These are phyloP conservation scores for Xylariales sp. DNA, from an alignment of 2,329 filamentous ascomycete genomes.

Conservation along the genomic window DNA sequence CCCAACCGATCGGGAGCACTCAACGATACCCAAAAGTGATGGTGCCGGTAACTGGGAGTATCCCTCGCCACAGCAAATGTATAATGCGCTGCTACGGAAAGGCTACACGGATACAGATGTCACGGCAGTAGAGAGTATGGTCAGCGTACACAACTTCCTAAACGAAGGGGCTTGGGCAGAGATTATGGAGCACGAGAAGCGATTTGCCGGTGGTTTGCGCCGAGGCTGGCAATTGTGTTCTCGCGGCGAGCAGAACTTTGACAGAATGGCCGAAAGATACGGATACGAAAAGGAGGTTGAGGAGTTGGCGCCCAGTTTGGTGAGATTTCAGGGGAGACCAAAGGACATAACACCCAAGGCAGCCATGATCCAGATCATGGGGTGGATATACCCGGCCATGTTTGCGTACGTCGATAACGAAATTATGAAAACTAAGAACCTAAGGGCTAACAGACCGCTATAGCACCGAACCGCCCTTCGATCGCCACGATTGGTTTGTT, in stretches of 20 bases:
- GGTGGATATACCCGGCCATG: conserved; percentile 70
- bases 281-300: conserved; percentile 49
- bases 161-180: conserved; percentile 97
- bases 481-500: conserved; percentile 96
- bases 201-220: conserved; percentile 70
- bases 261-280: conserved; percentile 29
- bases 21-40: conserved; percentile 85
- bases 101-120: conserved; percentile 92
- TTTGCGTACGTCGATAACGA: conserved; percentile 57
- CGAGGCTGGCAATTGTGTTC: conserved; percentile 71
- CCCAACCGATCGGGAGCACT: conserved; percentile 75
- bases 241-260: conserved; percentile 64
- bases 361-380: conserved; percentile 74
- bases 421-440: conserved; percentile 1
- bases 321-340: conserved; percentile 85
- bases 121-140: conserved; percentile 93
- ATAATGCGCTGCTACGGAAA: conserved; percentile 94
- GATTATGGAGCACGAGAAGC: conserved; percentile 88
- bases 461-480: conserved; percentile 82
- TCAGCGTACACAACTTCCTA: conserved; percentile 94
- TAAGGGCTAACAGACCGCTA: conserved; percentile 14
- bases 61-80: conserved; percentile 98
- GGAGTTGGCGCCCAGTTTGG: conserved; percentile 62
- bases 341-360: conserved; percentile 90
- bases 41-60: conserved; percentile 89